Base-by-base conservation (phyloP, 2,329 filamentous ascomycete genomes). In the Venturia pyrina region DNA sequence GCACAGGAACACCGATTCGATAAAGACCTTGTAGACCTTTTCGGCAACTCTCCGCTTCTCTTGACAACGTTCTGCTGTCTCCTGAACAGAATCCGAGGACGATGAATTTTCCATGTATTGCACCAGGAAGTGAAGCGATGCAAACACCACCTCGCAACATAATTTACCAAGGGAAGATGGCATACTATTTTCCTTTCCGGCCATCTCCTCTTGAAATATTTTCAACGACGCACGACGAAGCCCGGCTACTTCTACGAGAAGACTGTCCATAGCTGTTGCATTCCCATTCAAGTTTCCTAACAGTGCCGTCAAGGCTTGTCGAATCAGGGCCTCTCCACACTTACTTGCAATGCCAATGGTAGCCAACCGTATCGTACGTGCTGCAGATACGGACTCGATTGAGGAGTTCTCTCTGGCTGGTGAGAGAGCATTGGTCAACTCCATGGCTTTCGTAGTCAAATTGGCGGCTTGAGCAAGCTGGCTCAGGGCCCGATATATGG, bases 191-290 rank as follows among this genome's bases (percentile, higher is more conserved):
- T 44, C 43, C 37, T 24, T 41, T 8, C 15, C 21, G 5, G 24
- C 44, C 4, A 32, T 46, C 3, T 46, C 40, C n/a, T 62, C 60
- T 28, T 43, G 40, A n/a, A 43, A 62, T 11, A 24, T 28, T 11
- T 46, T 62, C 37, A 46, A 46, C 6, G 60, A 15, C 6, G 65
- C 61, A 17, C 61, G 41, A 65, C 76, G 70, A 37, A 77, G 66
- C 6, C 71, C 68, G 64, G 74, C 73, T 3, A 72, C 71, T 66
- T 78, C 75, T 44, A 72, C 68, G 60, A 77, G 73, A 7, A 78
- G 68, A 6, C 69, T 66, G 65, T 78, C 75, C 13, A 77, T 69
- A 24, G 76, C 75, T 21, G 70, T 62, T 2, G 70, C 65, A 37
- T 75, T 72, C 21, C 75, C 76, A 40, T 69, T 70, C 28, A 76